phyloP scores from a whole-genome alignment of 306 rosid species.

The Cucurbita maxima region DNA sequence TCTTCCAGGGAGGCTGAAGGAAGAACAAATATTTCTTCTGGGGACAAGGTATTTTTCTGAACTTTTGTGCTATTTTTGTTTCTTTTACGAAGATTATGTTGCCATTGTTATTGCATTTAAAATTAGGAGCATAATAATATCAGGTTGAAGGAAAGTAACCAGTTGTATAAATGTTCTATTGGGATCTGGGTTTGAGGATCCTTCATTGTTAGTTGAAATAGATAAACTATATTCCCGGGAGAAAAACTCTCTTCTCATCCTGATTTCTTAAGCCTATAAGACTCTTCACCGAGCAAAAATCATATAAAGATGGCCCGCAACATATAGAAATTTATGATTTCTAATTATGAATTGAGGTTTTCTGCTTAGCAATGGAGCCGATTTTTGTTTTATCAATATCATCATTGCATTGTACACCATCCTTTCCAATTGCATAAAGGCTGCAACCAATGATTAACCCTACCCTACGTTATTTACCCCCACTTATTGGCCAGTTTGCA shows the following conservation, averaged over 20 bases:
- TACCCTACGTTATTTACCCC: background rate
- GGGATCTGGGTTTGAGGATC: background rate
- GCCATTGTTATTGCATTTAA: slow-evolving; percentile 5
- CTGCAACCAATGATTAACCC: background rate
- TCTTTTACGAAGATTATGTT: background rate
- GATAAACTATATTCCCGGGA: background rate
- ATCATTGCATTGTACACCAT: background rate
- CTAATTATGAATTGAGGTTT: background rate
- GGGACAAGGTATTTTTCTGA: slow-evolving; percentile 59
- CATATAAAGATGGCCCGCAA: background rate
- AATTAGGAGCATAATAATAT: background rate
- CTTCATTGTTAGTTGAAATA: background rate
- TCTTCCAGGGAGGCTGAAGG: slow-evolving; percentile 97
- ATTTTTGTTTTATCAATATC: background rate
- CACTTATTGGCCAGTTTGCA: background rate
- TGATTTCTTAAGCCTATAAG: background rate
- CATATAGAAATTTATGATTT: background rate
- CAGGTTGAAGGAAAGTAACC: background rate
- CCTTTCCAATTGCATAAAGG: background rate
- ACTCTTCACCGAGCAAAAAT: background rate
- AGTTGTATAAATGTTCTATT: background rate
- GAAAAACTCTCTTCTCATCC: background rate
- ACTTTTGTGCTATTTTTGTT: background rate
- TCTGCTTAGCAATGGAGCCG: background rate
- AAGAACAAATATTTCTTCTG: slow-evolving; percentile 71